Conservation (phyloP, 306 rosid genomes). For the Inga leiocalycina region DNA sequence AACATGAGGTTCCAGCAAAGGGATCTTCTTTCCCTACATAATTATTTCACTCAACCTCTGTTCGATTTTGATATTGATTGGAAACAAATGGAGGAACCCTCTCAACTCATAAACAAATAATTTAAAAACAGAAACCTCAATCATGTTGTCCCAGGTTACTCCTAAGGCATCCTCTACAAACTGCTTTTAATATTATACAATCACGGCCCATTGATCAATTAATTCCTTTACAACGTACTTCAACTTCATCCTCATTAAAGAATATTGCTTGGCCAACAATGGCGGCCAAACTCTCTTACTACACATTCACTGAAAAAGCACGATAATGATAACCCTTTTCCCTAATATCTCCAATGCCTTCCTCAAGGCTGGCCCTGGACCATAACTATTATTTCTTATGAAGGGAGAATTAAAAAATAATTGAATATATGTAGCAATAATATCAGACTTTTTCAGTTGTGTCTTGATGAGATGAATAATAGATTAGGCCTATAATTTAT, state of each 20-base stretch:
- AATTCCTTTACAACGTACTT: conserved; percentile 6
- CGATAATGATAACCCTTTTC: neutral
- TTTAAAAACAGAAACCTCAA: conserved; percentile 16
- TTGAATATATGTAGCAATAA: neutral
- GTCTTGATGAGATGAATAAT: neutral
- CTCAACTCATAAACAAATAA: conserved; percentile 14
- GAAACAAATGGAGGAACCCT: conserved; percentile 4
- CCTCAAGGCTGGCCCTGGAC: neutral
- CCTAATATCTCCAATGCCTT: neutral
- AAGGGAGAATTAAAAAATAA: neutral
- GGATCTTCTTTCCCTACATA: conserved; percentile 38
- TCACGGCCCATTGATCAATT: conserved; percentile 9
- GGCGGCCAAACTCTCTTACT: neutral
- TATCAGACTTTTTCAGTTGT: neutral
- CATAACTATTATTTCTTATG: neutral
- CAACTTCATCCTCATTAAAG: neutral
- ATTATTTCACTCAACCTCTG: neutral
- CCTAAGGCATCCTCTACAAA: conserved; percentile 23
- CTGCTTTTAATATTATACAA: neutral
- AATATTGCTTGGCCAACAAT: conserved; percentile 16
- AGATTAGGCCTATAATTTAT: neutral
- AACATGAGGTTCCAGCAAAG: conserved; percentile 54
- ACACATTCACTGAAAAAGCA: neutral
- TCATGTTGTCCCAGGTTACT: conserved; percentile 40
- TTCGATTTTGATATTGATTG: conserved; percentile 3